Evolutionary conservation across 139 green algal species (phyloP).

Genomic region (Chlorella sp.): DNA sequence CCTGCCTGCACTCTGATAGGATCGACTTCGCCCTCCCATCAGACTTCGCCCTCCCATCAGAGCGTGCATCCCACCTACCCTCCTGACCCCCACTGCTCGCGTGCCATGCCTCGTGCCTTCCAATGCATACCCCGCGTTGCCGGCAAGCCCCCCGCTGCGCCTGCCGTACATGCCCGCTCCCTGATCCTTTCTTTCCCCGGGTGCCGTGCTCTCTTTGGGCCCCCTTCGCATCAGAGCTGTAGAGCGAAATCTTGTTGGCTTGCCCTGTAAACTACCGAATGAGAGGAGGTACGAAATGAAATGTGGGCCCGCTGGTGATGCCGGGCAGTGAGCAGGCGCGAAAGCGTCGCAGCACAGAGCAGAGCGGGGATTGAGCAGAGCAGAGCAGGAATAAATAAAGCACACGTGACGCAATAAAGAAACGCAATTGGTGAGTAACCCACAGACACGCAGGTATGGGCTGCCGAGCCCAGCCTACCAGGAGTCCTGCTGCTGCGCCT

Average conservation of each 20-base stretch:
- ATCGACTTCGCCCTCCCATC: no score
- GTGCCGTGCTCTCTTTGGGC: not conserved
- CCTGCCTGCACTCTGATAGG: no score
- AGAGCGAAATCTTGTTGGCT: not conserved
- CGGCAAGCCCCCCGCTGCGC: no score
- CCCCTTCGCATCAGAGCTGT: not conserved
- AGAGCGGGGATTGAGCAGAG: no score
- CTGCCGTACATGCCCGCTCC: not conserved
- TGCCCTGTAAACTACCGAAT: not conserved
- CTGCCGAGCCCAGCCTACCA: no score
- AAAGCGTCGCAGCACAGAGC: not conserved
- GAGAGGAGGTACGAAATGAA: not conserved
- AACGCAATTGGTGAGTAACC: not conserved
- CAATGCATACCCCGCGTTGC: no score
- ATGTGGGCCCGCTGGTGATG: not conserved
- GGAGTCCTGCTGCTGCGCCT: no score
- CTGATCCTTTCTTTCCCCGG: not conserved
- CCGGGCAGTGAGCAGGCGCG: no score
- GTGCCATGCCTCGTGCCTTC: no score
- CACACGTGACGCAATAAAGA: not conserved
- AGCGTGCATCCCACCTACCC: no score
- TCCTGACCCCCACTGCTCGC: no score
- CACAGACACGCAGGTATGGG: not conserved
- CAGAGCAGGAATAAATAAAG: not conserved
- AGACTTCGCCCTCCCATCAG: no score